Evolutionary conservation across 257 asterid species (phyloP), one percentile per base, ranked within the genome.

Genomic region (Nicotiana knightiana): DNA sequence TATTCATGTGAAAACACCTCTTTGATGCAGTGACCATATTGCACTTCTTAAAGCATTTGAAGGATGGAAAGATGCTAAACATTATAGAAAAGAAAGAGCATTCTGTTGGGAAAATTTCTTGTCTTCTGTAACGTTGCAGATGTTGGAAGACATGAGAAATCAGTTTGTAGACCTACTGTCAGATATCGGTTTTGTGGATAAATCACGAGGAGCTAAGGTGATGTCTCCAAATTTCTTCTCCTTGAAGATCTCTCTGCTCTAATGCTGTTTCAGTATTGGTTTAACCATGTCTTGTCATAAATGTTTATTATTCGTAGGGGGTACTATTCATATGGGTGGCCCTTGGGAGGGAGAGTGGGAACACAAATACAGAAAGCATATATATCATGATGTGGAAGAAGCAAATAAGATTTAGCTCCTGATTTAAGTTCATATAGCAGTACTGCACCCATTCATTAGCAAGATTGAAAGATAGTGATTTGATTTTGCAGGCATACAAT

Each of bases 1-100:
- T 48, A 66, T 83, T 89, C 55, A 67, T 33, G 35, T 73, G 77
- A 65, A 73, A 80, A 83, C 54, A 26, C 15, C 57, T 64, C 66
- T 59, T 73, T 71, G 80, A 37, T 81, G 82, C 91, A 96, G 99
- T 68, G 99, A 96, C 84, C 99, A 96, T 86, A 90, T 96, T 81
- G 99, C 99, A 9, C 91, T 96, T 85, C 93, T 93, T 73, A 93
- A 94, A 89, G 99, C 99, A 85, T 96, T 86, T 87, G 97, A 96
- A 88, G 97, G 94, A 77, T 96, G 99, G 99, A 91, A 87, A 84
- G 96, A 87, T 30, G 98, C 98, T 58, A 94, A 91, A 87, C 88
- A 88, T 10, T 63, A 85, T 16, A 90, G 92, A 71, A 86, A 85
- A 17, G 99, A 92, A 82, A 92, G 86, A 83, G 57, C 90, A 5